Evolutionary conservation across 257 asterid species (phyloP).

Genomic region (Nicotiana attenuata): DNA sequence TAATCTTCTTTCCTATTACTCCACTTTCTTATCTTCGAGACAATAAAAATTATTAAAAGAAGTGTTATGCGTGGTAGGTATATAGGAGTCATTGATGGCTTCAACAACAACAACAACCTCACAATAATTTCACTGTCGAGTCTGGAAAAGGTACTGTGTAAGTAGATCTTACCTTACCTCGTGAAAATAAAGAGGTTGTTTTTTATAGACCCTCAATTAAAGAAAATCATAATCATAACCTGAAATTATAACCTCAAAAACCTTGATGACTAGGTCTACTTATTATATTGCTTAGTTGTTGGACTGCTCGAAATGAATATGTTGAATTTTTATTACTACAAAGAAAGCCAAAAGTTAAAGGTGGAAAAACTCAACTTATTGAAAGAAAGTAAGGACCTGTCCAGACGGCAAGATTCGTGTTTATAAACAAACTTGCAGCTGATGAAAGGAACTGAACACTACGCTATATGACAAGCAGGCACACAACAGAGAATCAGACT

Average conservation of each 20-base stretch:
- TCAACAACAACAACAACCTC: too few species aligned
- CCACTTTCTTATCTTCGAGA: neutral
- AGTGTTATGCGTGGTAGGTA: neutral
- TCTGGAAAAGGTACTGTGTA: too few species aligned
- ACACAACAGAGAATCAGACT: neutral
- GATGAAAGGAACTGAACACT: neutral
- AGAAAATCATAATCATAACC: too few species aligned
- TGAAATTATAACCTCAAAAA: too few species aligned
- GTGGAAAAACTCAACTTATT: neutral
- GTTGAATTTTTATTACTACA: neutral
- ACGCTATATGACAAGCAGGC: neutral
- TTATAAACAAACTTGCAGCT: neutral
- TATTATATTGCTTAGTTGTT: neutral
- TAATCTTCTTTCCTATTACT: neutral
- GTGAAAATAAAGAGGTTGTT: too few species aligned
- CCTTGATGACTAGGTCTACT: neutral
- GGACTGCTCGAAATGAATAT: neutral
- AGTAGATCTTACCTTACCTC: too few species aligned
- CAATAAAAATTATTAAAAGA: neutral
- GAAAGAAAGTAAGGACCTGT: neutral
- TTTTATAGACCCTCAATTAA: too few species aligned
- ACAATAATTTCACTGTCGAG: too few species aligned
- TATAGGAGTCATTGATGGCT: neutral
- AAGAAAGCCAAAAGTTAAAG: neutral
- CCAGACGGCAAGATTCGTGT: neutral